Percentiles rank a stretch among this genome's conserved stretches.
Conservation (phyloP, 2,329 filamentous ascomycete species). For the Aspergillus ustus region DNA sequence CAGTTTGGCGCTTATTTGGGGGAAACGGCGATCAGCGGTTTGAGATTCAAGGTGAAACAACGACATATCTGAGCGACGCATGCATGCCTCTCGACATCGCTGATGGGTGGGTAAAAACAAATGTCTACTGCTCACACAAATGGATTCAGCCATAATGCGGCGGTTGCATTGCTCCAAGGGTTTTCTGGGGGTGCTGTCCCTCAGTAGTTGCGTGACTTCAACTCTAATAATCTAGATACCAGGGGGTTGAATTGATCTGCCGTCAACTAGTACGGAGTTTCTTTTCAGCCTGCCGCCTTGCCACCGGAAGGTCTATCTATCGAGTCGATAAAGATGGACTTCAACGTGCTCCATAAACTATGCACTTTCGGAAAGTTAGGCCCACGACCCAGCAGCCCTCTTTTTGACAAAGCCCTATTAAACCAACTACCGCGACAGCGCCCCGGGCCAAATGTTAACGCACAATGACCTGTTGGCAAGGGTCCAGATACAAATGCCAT, state of each 20-base stretch:
- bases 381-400: background rate
- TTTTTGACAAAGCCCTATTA: background rate
- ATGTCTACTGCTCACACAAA: background rate
- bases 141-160: background rate
- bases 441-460: background rate
- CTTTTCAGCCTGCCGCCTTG: background rate
- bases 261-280: too few species aligned
- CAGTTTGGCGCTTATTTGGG: conserved; percentile 1
- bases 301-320: too few species aligned
- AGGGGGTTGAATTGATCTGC: background rate
- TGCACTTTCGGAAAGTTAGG: background rate
- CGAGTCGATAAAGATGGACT: background rate
- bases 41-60: conserved; percentile 14
- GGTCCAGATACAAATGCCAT: conserved; percentile 10
- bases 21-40: conserved; percentile 18
- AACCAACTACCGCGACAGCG: background rate
- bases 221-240: background rate
- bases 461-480: conserved; percentile 1
- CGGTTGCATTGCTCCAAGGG: background rate
- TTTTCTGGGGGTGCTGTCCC: background rate
- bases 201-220: background rate
- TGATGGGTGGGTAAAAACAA: background rate
- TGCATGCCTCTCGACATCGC: conserved; percentile 1
- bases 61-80: conserved; percentile 3
- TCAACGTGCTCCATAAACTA: background rate